Conservation (phyloP, 306 rosid genomes). For the Medicago lupulina region DNA sequence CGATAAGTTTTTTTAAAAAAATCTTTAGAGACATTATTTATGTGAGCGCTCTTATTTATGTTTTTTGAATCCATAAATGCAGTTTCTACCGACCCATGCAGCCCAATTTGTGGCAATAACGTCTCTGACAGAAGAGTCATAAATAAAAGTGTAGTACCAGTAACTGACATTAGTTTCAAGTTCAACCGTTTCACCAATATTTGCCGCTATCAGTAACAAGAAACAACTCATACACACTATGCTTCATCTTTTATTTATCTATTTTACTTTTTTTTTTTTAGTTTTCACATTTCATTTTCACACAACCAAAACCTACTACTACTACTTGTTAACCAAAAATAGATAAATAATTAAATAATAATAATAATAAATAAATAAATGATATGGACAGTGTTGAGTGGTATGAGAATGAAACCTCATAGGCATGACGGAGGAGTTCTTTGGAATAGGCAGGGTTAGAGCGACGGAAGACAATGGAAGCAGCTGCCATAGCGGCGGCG, state of each 20-base stretch:
- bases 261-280: not conserved
- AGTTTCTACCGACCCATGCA: not conserved
- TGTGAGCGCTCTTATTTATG: too few species aligned
- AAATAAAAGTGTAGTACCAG: slow-evolving; percentile 43
- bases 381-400: not conserved
- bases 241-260: slow-evolving; percentile 8
- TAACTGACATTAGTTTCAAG: slow-evolving; percentile 54
- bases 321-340: not conserved
- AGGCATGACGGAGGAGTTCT: slow-evolving; percentile 80
- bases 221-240: slow-evolving; percentile 15
- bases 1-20: not conserved
- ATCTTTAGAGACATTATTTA: not conserved
- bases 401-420: slow-evolving; percentile 57
- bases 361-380: not conserved
- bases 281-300: slow-evolving; percentile 9
- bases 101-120: slow-evolving; percentile 35
- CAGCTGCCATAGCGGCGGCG: slow-evolving; percentile 99
- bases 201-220: slow-evolving; percentile 18
- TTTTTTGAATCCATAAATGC: slow-evolving; percentile 24
- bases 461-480: slow-evolving; percentile 89
- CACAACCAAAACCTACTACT: not conserved
- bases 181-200: slow-evolving; percentile 37
- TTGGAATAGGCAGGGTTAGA: slow-evolving; percentile 76
- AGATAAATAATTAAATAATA: not conserved
- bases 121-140: slow-evolving; percentile 46